Conservation (phyloP, 106 monocot genomes). For the Dendrobium officinale region DNA sequence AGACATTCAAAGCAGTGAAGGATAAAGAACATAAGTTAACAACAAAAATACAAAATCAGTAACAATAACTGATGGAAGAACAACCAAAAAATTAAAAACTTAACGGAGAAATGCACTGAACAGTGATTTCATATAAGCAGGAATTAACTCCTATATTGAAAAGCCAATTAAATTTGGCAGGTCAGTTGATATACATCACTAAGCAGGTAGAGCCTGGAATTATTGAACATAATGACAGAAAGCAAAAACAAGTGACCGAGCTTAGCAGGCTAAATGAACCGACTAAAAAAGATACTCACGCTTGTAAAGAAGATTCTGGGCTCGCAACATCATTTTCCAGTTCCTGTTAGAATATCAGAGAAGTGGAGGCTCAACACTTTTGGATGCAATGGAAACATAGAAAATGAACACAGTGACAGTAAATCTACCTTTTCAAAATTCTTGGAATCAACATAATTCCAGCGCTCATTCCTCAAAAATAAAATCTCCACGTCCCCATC, state of each 20-base stretch:
- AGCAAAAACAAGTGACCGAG: neutral
- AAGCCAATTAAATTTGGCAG: neutral
- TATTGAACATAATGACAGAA: neutral
- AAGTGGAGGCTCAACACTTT: neutral
- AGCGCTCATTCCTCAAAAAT: neutral
- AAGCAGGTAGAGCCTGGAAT: neutral
- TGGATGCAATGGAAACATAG: neutral
- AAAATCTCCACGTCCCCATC: constrained; percentile 8
- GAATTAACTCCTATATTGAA: neutral
- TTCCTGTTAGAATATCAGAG: neutral
- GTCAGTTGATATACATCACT: neutral
- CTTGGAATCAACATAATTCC: constrained; percentile 4
- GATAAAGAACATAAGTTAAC: too few species aligned
- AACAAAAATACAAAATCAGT: too few species aligned
- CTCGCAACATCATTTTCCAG: neutral
- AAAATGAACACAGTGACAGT: neutral
- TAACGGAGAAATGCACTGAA: neutral
- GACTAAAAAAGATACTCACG: constrained; percentile 1
- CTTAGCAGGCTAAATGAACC: neutral
- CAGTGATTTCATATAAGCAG: neutral
- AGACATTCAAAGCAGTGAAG: too few species aligned
- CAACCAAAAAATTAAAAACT: neutral
- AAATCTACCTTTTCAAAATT: constrained; percentile 1
- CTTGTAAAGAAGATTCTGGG: neutral
- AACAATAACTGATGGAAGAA: neutral